Percentiles rank a stretch among this genome's conserved stretches.
These are phyloP conservation scores for Cercospora berteroae DNA, from an alignment of 2,329 filamentous ascomycete genomes.

Conservation along the genomic window DNA sequence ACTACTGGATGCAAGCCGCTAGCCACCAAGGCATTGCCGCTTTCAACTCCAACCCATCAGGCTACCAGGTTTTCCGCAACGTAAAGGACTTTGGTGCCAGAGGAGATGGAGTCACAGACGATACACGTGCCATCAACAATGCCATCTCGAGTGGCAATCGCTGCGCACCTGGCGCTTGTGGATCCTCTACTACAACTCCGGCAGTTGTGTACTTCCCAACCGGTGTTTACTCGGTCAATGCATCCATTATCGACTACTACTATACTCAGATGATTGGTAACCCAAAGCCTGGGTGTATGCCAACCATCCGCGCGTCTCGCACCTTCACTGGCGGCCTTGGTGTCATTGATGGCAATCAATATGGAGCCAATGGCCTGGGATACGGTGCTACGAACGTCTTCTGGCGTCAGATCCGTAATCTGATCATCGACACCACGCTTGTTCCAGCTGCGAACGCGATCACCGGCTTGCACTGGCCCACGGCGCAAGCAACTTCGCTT, in stretches of 20 bases:
- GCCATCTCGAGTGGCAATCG: slow-evolving; percentile 44
- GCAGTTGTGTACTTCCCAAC: slow-evolving; percentile 58
- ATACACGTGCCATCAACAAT: slow-evolving; percentile 55
- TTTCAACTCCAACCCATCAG: slow-evolving; percentile 44
- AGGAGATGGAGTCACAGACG: slow-evolving; percentile 53
- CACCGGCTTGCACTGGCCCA: slow-evolving; percentile 49
- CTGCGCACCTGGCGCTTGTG: slow-evolving; percentile 43
- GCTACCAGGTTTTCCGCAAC: slow-evolving; percentile 50
- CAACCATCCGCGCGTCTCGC: slow-evolving; percentile 54
- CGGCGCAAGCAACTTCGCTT: slow-evolving; percentile 46
- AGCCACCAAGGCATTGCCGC: slow-evolving; percentile 50
- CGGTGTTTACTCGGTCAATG: slow-evolving; percentile 58
- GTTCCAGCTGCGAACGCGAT: slow-evolving; percentile 46
- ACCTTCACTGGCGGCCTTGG: slow-evolving; percentile 54
- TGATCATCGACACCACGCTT: slow-evolving; percentile 59
- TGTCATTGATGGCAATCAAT: slow-evolving; percentile 58
- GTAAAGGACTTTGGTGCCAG: slow-evolving; percentile 48
- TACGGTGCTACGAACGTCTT: slow-evolving; percentile 59
- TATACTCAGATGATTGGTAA: slow-evolving; percentile 63
- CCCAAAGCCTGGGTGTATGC: slow-evolving; percentile 50
- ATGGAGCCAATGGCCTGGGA: slow-evolving; percentile 43
- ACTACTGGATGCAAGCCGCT: slow-evolving; percentile 47
- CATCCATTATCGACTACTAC: slow-evolving; percentile 61
- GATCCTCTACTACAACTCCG: slow-evolving; percentile 52
- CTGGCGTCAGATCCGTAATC: slow-evolving; percentile 63